phyloP scores from a whole-genome alignment of 2,329 filamentous ascomycete genomes.

The Penicillium hesseltinei region DNA sequence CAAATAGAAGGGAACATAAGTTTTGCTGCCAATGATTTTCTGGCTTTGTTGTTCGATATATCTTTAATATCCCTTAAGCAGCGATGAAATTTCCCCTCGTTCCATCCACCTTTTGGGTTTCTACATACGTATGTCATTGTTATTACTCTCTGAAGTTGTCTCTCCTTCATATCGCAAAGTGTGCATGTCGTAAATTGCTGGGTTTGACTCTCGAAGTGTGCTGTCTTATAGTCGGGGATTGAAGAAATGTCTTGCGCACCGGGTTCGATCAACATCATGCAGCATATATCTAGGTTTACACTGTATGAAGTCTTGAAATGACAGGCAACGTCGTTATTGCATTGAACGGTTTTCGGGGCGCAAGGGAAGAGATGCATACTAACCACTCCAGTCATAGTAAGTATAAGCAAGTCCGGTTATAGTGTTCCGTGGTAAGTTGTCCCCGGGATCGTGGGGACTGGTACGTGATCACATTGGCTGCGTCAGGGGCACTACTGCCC shows the following conservation, averaged over 20 bases:
- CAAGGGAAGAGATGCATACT: background rate
- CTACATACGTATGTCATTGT: constrained; percentile 19
- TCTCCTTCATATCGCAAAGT: background rate
- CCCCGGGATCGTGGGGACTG: background rate
- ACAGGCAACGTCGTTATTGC: background rate
- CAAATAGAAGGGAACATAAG: constrained; percentile 41
- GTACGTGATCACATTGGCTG: background rate
- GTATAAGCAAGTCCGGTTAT: background rate
- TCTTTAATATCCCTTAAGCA: constrained; percentile 43
- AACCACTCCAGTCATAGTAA: background rate
- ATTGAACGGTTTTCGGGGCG: background rate
- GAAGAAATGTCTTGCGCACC: background rate
- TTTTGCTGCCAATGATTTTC: constrained; percentile 38
- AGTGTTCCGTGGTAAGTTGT: background rate
- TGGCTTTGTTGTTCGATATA: constrained; percentile 39
- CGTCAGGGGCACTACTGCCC: background rate
- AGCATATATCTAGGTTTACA: background rate
- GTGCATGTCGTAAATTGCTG: background rate
- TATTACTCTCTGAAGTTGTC: constrained; percentile 19
- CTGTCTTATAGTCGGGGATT: no score
- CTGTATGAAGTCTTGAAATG: no score
- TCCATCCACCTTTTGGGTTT: constrained; percentile 21
- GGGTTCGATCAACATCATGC: background rate
- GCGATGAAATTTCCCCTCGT: constrained; percentile 40
- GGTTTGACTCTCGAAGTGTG: background rate